Percentiles rank a stretch among this genome's conserved stretches.
Evolutionary conservation across 2,329 filamentous ascomycete genomes (phyloP).

Genomic region (Calycina marina): DNA sequence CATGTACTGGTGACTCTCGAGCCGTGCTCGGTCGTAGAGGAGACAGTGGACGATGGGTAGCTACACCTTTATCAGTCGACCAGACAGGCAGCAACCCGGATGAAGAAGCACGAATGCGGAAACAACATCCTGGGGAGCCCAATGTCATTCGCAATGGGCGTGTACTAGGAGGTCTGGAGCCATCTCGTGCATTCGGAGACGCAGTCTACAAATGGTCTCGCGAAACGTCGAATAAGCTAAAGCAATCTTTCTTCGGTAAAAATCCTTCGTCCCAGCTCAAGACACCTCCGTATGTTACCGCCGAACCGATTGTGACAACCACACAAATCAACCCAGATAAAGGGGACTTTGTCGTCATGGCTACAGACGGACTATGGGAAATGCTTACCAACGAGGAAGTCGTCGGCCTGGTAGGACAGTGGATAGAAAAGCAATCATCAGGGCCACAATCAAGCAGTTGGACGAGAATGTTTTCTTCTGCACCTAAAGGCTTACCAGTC

Average conservation of each 20-base stretch:
- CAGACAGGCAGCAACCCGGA: constrained; percentile 83
- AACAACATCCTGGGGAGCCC: constrained; percentile 78
- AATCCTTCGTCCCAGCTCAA: constrained; percentile 63
- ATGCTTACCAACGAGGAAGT: constrained; percentile 99
- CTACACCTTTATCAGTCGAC: constrained; percentile 77
- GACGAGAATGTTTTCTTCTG: constrained; percentile 47
- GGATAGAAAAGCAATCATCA: constrained; percentile 65
- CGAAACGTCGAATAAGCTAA: constrained; percentile 71
- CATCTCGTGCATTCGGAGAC: constrained; percentile 88
- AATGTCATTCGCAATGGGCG: constrained; percentile 79
- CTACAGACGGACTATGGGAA: constrained; percentile 95
- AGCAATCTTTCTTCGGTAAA: constrained; percentile 75
- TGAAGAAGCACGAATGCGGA: constrained; percentile 69
- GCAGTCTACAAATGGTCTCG: constrained; percentile 92
- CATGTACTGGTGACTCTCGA: constrained; percentile 91
- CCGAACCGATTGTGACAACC: constrained; percentile 86
- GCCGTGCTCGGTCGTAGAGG: constrained; percentile 77
- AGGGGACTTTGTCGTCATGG: constrained; percentile 91
- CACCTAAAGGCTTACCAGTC: constrained; percentile 51
- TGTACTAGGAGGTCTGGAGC: constrained; percentile 82
- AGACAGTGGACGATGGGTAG: constrained; percentile 76
- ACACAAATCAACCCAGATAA: constrained; percentile 80
- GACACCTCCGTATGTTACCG: constrained; percentile 93
- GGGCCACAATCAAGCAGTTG: constrained; percentile 27
- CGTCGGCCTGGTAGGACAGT: constrained; percentile 88